Evolutionary conservation across 2,329 filamentous ascomycete genomes (phyloP).

Genomic region (Colletotrichum sp.): DNA sequence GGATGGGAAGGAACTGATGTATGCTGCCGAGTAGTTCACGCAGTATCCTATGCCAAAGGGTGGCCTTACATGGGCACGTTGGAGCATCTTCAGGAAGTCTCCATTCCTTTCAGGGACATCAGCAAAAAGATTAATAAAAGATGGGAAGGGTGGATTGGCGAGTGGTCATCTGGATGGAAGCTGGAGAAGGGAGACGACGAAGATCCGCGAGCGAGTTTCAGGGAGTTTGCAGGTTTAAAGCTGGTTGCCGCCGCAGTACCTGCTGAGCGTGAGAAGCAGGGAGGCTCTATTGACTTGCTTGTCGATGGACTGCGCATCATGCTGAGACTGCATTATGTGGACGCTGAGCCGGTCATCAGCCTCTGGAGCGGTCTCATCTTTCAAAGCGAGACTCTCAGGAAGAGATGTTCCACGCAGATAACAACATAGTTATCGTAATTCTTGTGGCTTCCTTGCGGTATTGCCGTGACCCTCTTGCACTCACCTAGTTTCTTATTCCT

Average conservation of each 20-base stretch:
- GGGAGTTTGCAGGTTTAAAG: neutral
- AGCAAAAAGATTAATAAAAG: neutral
- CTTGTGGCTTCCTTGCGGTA: neutral
- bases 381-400: neutral
- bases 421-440: too few relatives aligned
- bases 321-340: neutral
- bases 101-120: neutral
- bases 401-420: too few relatives aligned
- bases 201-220: neutral
- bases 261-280: neutral
- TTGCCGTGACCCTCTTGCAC: neutral
- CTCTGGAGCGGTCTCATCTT: slow-evolving; percentile 1
- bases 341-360: neutral
- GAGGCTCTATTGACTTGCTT: neutral
- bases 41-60: neutral
- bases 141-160: slow-evolving; percentile 1
- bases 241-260: neutral
- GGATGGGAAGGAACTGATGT: neutral
- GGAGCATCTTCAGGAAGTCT: neutral
- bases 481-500: neutral
- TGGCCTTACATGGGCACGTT: slow-evolving; percentile 14
- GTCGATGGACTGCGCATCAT: neutral
- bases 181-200: neutral
- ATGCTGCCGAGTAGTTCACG: neutral
- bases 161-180: neutral